Evolutionary conservation across 176 grass and related monocot species (phyloP), one percentile per base, ranked within the genome.

Genomic region (Oryza coarctata): DNA sequence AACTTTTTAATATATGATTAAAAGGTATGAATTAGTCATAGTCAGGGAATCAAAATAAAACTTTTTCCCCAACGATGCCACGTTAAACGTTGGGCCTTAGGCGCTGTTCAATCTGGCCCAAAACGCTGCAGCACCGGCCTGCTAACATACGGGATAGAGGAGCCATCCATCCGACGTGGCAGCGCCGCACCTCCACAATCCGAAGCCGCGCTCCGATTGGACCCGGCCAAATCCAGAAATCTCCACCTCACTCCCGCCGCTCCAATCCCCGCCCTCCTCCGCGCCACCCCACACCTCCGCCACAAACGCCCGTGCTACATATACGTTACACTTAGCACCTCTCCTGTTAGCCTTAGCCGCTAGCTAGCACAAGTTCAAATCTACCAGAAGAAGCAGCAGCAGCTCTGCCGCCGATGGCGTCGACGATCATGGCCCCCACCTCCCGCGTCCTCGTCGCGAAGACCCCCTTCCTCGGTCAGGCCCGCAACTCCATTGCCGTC

Each of bases 381-480:
- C 38, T 6, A 71, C 76, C 29, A 29, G 34, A 50, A 61, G 27
- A 12, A 1, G 36, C 79, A 70, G 10, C n/a, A 77, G 3, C 57
- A 73, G 45, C 63, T 35, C 18, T 38, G 22, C 74, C 47, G 74
- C 80, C 68, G 44, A 88, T 94, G 94, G 89, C 87, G 14, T 68
- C 85, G 3, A 91, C 91, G n/a, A 76, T 94, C 80, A 92, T 87
- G 69, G 94, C 89, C 23, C 80, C 91, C 77, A 75, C 89, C 43
- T 76, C 89, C 80, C 75, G 87, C 78, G 71, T 85, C 86, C 27
- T 82, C 45, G 55, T 73, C 17, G 73, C 76, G 57, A 87, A 78
- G 78, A 90, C 87, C 15, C 78, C 87, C 17, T 94, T 94, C 80
- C 86, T 94, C 80, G 86, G 94, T 68, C 92, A 97, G 80, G 20